phyloP scores from a whole-genome alignment of 148 eudicot species.

The Chenopodium quinoa region DNA sequence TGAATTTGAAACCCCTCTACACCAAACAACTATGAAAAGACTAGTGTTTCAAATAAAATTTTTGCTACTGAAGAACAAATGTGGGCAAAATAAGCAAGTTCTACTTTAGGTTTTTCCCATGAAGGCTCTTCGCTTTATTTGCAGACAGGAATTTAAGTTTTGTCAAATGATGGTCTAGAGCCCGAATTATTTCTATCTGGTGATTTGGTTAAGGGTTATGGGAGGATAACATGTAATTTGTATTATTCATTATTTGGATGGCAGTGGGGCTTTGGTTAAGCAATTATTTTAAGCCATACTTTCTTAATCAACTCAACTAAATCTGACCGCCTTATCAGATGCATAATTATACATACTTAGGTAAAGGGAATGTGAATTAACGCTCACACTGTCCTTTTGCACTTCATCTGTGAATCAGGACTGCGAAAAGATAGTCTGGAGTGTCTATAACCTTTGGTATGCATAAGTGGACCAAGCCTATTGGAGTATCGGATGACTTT shows the following conservation, averaged over 20 bases:
- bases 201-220: neutral
- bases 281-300: neutral
- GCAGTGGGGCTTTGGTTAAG: neutral
- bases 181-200: neutral
- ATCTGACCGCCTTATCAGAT: neutral
- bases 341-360: neutral
- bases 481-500: neutral
- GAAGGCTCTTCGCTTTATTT: neutral
- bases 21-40: too few relatives aligned
- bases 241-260: neutral
- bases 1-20: too few relatives aligned
- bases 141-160: neutral
- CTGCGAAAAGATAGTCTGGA: neutral
- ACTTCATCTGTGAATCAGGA: neutral
- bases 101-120: neutral
- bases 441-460: neutral
- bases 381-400: neutral
- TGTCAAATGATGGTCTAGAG: neutral
- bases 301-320: neutral
- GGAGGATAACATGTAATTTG: neutral
- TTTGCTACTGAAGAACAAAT: neutral
- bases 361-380: neutral
- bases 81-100: neutral
- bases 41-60: too few relatives aligned
- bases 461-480: too few relatives aligned